Evolutionary conservation across 495 filamentous ascomycete species (phyloP).

Genomic region (Astrothelium macrocarpum): DNA sequence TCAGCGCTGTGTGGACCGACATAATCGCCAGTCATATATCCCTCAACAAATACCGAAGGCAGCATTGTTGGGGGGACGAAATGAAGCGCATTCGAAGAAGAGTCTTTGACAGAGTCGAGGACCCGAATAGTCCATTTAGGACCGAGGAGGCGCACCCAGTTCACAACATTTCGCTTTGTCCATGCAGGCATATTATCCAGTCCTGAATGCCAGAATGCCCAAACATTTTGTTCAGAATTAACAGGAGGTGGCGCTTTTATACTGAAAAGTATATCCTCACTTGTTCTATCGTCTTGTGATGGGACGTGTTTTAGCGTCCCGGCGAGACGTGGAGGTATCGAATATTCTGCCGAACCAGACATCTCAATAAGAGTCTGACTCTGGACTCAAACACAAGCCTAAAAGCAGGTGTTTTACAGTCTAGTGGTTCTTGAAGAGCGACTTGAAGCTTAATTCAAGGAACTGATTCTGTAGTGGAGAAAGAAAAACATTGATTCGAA

Average conservation of each 20-base stretch:
- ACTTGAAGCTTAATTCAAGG: too few relatives aligned
- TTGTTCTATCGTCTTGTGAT: background rate
- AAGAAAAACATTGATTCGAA: too few relatives aligned
- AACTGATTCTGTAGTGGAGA: too few relatives aligned
- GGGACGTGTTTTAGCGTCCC: background rate
- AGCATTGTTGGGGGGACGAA: slow-evolving; percentile 27
- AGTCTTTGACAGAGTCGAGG: slow-evolving; percentile 15
- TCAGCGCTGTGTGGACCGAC: slow-evolving; percentile 31
- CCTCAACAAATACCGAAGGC: slow-evolving; percentile 29
- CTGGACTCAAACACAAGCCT: too few relatives aligned
- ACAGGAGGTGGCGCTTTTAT: slow-evolving; percentile 14
- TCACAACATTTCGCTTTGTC: slow-evolving; percentile 29
- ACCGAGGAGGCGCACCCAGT: slow-evolving; percentile 20
- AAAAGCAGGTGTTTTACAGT: too few relatives aligned
- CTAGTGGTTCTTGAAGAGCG: too few relatives aligned
- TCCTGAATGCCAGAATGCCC: slow-evolving; percentile 37
- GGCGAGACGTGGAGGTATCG: background rate
- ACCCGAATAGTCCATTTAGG: slow-evolving; percentile 21
- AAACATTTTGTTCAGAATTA: slow-evolving; percentile 37
- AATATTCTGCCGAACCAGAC: background rate
- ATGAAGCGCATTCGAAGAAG: slow-evolving; percentile 17
- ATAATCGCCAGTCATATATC: slow-evolving; percentile 30
- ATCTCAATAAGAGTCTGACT: background rate
- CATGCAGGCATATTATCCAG: slow-evolving; percentile 29
- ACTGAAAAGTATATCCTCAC: background rate